These are phyloP conservation scores for Trichosporon ovoides DNA, from an alignment of 1,284 basidiomycete species.

Conservation along the genomic window DNA sequence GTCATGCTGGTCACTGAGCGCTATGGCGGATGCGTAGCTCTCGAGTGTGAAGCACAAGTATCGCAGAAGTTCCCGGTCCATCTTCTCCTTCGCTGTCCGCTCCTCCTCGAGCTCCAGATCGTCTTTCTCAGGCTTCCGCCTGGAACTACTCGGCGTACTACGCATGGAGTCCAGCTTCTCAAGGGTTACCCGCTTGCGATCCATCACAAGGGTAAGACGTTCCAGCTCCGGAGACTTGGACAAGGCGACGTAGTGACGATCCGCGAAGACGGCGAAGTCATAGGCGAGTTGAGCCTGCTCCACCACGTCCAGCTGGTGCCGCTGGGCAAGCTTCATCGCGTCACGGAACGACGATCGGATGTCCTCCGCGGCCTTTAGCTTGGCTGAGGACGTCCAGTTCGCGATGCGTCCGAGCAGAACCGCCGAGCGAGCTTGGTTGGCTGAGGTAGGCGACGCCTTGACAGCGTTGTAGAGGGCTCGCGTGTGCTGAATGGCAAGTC, in stretches of 20 bases:
- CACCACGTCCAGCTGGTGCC: slow-evolving; percentile 1
- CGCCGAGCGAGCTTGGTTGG: slow-evolving; percentile 7
- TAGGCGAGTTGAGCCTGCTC: slow-evolving; percentile 66
- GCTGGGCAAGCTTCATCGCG: slow-evolving; percentile 17
- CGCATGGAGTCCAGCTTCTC: slow-evolving; percentile 28
- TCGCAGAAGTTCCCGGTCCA: slow-evolving; percentile 56
- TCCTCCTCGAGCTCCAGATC: slow-evolving; percentile 56
- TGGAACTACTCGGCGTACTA: slow-evolving; percentile 10
- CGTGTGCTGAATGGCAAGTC: slow-evolving; percentile 72
- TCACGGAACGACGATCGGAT: slow-evolving; percentile 66
- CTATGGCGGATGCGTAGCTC: slow-evolving; percentile 75
- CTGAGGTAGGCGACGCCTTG: background rate
- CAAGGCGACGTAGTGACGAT: slow-evolving; percentile 71
- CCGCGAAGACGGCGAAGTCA: slow-evolving; percentile 81
- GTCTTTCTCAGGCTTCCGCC: slow-evolving; percentile 42
- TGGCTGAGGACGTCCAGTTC: slow-evolving; percentile 80
- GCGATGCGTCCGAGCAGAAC: slow-evolving; percentile 55
- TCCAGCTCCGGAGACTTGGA: slow-evolving; percentile 66
- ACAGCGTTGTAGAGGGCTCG: slow-evolving; percentile 20
- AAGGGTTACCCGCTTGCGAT: slow-evolving; percentile 56
- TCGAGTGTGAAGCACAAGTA: slow-evolving; percentile 71
- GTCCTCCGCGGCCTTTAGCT: slow-evolving; percentile 68
- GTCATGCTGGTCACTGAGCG: slow-evolving; percentile 65
- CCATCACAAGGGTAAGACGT: slow-evolving; percentile 66
- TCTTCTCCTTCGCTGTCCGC: slow-evolving; percentile 54